Evolutionary conservation across 805 yeast genomes (phyloP), one percentile per base, ranked within the genome.

Genomic region (Wickerhamomyces subpelliculosus): DNA sequence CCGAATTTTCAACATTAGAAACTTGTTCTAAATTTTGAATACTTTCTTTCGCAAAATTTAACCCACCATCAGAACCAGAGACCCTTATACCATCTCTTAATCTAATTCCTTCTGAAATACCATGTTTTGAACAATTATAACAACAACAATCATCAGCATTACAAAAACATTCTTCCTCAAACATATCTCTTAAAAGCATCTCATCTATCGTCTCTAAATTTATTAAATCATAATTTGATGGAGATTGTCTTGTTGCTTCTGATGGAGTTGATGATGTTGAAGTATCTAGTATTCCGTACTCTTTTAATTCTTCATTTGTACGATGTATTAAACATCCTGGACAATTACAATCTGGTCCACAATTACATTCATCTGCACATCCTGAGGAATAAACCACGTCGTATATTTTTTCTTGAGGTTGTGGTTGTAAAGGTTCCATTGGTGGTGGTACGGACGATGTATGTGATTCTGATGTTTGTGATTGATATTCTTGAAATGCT

Each of bases 301-400:
- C 43, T 30, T 31, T 42, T 19, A 54, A 31, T 22, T 54, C 58
- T 28, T 52, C 52, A 19, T 46, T 52, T 1, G 54, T 49, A 39
- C 57, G 41, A 38, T 54, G 59, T 2, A 54, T 42, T 21, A 53
- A 34, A 39, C 59, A 54, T 2, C 54, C 52, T 12, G 48, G 52
- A 38, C 59, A 54, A 0, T 38, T 16, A 41, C 59, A 54, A 3
- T 40, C 38, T 4, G 47, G 45, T 1, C 57, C 58, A 52, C 59
- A 54, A 10, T 41, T 19, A 46, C 59, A 54, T 31, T 44, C 51
- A 8, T 35, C 43, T 5, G 55, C 43, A 35, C 59, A 54, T 6
- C 55, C 57, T 9, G 42, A 40, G 1, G 51, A 27, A 4, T 43
- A 17, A 11, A 51, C 38, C 42, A 52, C 44, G 22, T 52, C 52